Evolutionary conservation across 129 eudicot species (phyloP).

Genomic region (Helianthus annuus): DNA sequence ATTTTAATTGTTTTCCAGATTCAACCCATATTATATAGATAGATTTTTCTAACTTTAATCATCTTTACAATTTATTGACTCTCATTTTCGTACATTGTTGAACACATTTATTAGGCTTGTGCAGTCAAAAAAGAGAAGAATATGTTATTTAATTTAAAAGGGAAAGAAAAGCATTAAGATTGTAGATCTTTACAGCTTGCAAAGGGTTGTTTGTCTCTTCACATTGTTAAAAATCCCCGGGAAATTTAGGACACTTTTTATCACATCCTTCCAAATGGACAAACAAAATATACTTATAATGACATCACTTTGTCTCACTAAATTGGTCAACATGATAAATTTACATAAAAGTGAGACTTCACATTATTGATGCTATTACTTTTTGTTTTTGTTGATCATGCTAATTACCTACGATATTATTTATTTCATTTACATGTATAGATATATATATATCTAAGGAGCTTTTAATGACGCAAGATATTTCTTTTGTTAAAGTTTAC

Average conservation of each 20-base stretch:
- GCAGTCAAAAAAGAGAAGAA: slow-evolving; percentile 8
- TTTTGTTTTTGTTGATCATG: neutral
- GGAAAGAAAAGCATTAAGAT: neutral
- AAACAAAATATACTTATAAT: slow-evolving; percentile 26
- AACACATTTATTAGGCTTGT: slow-evolving; percentile 21
- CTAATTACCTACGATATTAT: neutral
- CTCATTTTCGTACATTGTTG: neutral
- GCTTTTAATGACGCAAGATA: no score
- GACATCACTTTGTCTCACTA: slow-evolving; percentile 29
- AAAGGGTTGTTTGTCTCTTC: slow-evolving; percentile 40
- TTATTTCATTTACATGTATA: no score
- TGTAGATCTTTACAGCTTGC: slow-evolving; percentile 38
- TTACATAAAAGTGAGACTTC: slow-evolving; percentile 11
- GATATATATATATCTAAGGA: no score
- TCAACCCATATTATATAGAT: neutral
- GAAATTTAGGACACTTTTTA: slow-evolving; percentile 28
- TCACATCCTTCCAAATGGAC: slow-evolving; percentile 32
- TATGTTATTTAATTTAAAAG: neutral
- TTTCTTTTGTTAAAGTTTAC: no score
- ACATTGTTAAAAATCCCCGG: slow-evolving; percentile 35
- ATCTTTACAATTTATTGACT: neutral
- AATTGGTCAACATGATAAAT: slow-evolving; percentile 16
- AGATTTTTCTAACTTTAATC: neutral
- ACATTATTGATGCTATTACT: neutral
- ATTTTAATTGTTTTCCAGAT: no score